Evolutionary conservation across 768 basidiomycete species (phyloP), one percentile per base, ranked within the genome.

Genomic region (Rhodosporidiobolus sp.): DNA sequence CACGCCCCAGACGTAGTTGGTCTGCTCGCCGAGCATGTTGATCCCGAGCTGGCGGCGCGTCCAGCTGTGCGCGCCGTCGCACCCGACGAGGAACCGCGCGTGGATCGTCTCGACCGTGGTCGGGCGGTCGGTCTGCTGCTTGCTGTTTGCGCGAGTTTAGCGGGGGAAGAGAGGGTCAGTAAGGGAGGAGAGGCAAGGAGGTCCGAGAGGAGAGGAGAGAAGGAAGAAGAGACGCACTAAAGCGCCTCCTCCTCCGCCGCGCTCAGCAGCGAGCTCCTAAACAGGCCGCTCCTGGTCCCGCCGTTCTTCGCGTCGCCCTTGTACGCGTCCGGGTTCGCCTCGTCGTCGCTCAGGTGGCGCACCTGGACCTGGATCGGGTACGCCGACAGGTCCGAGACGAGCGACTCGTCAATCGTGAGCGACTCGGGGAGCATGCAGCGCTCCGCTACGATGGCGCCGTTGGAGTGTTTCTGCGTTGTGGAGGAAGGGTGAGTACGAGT

Each of bases 1-100:
- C 6, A 92, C 91, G 5, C 91, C 91, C 91, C 91, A 93, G 28
- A 92, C 84, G 68, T 86, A 88, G 64, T 91, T 81, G 6, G 79
- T 84, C 71, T 89, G 88, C 79, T 91, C 89, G 11, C 91, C 91
- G 70, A 90, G 86, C 89, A 92, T 89, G 8, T 81, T 78, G 62
- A 92, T 88, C 16, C 84, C 83, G 16, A 90, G 82, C 0, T 81
- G 67, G 70, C 89, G 90, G 34, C 91, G 85, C 2, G 75, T 74
- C 78, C 78, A 70, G 56, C 69, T 70, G 61, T 70, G 77, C 86
- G 89, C 90, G 14, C 79, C 79, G 78, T 92, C 91, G 30, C 87
- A 84, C 3, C 91, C 91, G 43, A 92, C 82, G 3, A 91, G 87
- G 77, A 87, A 92, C 80, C 88, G 90, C 1, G 90, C 89, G 67